Base-by-base conservation (phyloP, 2,329 filamentous ascomycete species). In the Chrysoporthe puriensis region DNA sequence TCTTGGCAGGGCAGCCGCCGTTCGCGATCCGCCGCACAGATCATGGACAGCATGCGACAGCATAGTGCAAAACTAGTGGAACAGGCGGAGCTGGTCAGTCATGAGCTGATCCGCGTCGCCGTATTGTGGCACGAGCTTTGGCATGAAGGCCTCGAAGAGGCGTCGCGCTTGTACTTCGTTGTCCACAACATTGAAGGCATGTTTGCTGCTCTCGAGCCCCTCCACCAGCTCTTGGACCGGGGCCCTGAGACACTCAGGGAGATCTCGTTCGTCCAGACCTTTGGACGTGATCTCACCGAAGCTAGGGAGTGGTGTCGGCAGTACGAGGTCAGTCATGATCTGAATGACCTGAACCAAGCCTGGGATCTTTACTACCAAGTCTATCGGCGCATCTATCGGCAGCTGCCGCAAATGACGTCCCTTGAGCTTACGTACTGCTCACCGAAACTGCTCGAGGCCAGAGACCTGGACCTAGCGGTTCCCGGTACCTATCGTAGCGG, bases 311-410 rank as follows among this genome's bases (percentile, higher is more conserved):
- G 96, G 91, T 99, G 96, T 78, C 90, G 92, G 70, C 92, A 96
- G 64, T 99, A 97, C 80, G 91, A 93, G 74, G 88, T 89, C 52
- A 96, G 92, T n/a, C 86, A 90, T 62, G 96, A 99, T 75, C 89
- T 96, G 69, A 95, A 93, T 60, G 96, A 99, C 77, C 87, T 99
- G 58, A 99, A 98, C 76, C 94, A 97, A 79, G 96, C 96, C 7
- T 99, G 96, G 96, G 96, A 99, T 79, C 87, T 99, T 16, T 99
- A 99, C 80, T 99, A 99, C 79, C 94, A 97, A 72, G 96, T 98
- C 0, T 99, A 99, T 88, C 90, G 94, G 70, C 92, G 96, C 76
- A 98, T 99, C 76, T 92, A 91, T 60, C 88, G 95, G 70, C 96
- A 99, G 79, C 82, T 99, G 60, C 94, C 94, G 3, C 96, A 98